Percentiles rank a stretch among this genome's conserved stretches.
These are phyloP conservation scores for Yamadazyma akitaensis DNA, from an alignment of 805 yeast genomes.

Conservation along the genomic window DNA sequence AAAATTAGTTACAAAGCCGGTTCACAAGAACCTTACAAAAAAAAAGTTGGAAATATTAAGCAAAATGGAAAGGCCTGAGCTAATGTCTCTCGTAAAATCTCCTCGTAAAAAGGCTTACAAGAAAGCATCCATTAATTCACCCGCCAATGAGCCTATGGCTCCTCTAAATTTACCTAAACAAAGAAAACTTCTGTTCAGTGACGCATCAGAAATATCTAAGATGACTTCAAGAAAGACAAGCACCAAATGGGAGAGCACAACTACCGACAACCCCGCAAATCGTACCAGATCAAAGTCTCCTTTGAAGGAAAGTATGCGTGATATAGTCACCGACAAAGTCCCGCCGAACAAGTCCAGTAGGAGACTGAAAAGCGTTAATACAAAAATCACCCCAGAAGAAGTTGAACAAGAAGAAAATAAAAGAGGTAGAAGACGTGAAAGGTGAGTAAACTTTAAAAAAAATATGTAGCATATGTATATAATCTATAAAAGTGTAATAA, in stretches of 20 bases:
- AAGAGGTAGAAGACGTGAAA: slow-evolving; percentile 17
- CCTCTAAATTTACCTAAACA: background rate
- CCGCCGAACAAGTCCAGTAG: slow-evolving; percentile 10
- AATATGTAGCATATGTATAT: slow-evolving; percentile 1
- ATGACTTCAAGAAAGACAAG: slow-evolving; percentile 4
- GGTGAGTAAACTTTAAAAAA: slow-evolving; percentile 1
- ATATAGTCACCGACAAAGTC: slow-evolving; percentile 15
- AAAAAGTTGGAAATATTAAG: too few relatives aligned
- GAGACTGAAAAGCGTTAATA: slow-evolving; percentile 10
- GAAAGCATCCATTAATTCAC: slow-evolving; percentile 1
- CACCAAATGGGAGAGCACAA: background rate
- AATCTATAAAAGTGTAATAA: background rate
- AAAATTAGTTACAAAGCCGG: too few relatives aligned
- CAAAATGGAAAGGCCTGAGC: background rate
- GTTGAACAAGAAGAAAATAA: slow-evolving; percentile 6
- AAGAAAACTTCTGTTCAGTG: background rate
- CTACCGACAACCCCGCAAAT: slow-evolving; percentile 24
- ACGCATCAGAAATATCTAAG: background rate
- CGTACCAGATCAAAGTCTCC: slow-evolving; percentile 38
- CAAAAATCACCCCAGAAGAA: background rate
- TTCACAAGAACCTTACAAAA: too few relatives aligned
- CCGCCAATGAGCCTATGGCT: background rate
- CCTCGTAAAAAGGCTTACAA: slow-evolving; percentile 3
- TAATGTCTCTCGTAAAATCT: background rate
- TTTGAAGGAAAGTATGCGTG: slow-evolving; percentile 22